phyloP scores from a whole-genome alignment of 768 basidiomycete species.

The Stropharia rugosoannulata region DNA sequence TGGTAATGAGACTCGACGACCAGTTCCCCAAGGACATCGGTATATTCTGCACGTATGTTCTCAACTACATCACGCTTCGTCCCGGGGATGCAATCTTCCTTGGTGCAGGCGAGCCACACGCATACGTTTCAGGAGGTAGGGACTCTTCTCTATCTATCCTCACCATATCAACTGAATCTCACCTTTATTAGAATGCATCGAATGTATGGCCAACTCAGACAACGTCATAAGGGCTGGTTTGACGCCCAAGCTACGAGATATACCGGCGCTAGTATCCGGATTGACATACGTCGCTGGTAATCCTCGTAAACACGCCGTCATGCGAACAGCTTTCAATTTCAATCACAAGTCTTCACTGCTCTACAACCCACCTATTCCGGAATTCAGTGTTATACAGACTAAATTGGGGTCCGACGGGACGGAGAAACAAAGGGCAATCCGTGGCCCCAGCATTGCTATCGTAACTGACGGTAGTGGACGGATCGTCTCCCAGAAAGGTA shows the following conservation, averaged over 20 bases:
- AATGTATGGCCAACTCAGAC: conserved; percentile 99
- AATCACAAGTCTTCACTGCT: too few species aligned
- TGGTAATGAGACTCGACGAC: conserved; percentile 58
- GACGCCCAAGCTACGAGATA: conserved; percentile 94
- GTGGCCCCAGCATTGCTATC: conserved; percentile 85
- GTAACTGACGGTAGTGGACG: conserved; percentile 38
- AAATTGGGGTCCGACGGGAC: conserved; percentile 50
- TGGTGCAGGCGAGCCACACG: conserved; percentile 95
- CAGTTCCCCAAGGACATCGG: conserved; percentile 95
- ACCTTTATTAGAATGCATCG: conserved; percentile 77
- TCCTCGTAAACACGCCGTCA: conserved; percentile 68
- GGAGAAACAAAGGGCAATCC: conserved; percentile 53
- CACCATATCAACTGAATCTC: conserved; percentile 3
- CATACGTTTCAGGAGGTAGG: conserved; percentile 91
- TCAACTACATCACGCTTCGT: conserved; percentile 80
- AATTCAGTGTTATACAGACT: conserved; percentile 84
- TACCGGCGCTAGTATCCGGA: conserved; percentile 83
- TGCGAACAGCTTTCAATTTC: conserved; percentile 58
- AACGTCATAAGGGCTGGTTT: conserved; percentile 98
- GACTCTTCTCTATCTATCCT: not conserved
- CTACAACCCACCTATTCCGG: conserved; percentile 91
- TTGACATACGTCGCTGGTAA: conserved; percentile 82
- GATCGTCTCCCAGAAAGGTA: conserved; percentile 60
- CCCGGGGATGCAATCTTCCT: conserved; percentile 93
- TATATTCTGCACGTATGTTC: conserved; percentile 85